Base-by-base conservation (phyloP, 106 monocot species). In the Apostasia ramifera region DNA sequence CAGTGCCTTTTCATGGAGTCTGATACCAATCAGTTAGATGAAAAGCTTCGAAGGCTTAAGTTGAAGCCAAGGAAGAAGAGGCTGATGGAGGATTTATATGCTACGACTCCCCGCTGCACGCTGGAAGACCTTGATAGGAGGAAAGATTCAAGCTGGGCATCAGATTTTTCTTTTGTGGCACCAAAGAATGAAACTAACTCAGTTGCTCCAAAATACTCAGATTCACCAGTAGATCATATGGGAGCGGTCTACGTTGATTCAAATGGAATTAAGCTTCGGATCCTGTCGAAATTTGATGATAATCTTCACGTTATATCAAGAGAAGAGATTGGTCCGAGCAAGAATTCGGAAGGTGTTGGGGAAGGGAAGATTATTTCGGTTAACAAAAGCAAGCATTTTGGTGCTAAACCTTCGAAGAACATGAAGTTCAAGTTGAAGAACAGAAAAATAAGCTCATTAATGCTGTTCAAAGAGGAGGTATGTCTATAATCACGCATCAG, bases 201-300 rank as follows among this genome's bases (percentile, higher is more conserved):
- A 5, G 50, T 50, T 50, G 50, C 50, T 5, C 4, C 15, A 78
- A 77, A 63, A 80, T 58, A 26, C 55, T 64, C 37, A 84, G 73
- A 70, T 10, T 72, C 26, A 50, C 58, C 64, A 53, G 49, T 69
- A 8, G 66, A 39, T 13, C 44, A 62, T 8, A n/a, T 10, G 55
- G 84, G 84, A 68, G 80, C 81, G 1, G 80, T 92, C 50, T 92
- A 83, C 76, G 77, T 92, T 61, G 91, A 92, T 80, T 84, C 91
- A 44, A 85, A 80, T 57, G 91, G 91, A 4, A 85, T 78, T 40
- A 92, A 92, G 61, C 63, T 92, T 56, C 70, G 84, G 9, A 92
- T 92, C 53, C 77, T 92, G 49, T 92, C 91, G 1, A 92, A 85
- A 66, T 72, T 76, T 53, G 78, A 67, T 50, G 70, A 72, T 66